These are phyloP conservation scores for Carex arenaria DNA, from an alignment of 202 grass and related monocot species.

Conservation along the genomic window DNA sequence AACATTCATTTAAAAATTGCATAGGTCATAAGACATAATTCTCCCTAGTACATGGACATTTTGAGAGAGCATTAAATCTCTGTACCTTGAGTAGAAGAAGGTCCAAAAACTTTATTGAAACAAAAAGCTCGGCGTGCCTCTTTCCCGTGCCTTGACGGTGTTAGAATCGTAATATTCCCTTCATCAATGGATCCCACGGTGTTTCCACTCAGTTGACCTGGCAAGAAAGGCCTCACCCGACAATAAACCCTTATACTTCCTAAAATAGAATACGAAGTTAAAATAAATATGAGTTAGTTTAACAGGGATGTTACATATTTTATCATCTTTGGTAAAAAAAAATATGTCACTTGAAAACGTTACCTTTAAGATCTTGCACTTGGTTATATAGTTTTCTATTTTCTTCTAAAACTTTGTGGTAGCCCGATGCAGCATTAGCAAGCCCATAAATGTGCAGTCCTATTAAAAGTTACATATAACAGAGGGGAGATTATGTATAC, in stretches of 20 bases:
- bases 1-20: constrained; percentile 26
- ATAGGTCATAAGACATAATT: constrained; percentile 5
- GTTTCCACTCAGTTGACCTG: constrained; percentile 73
- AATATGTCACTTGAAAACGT: not conserved
- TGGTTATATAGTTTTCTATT: constrained; percentile 96
- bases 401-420: constrained; percentile 98
- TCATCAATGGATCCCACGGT: constrained; percentile 75
- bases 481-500: not conserved
- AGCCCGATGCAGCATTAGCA: constrained; percentile 80
- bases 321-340: constrained; percentile 25
- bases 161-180: constrained; percentile 74
- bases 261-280: constrained; percentile 29
- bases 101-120: constrained; percentile 97
- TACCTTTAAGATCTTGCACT: constrained; percentile 99
- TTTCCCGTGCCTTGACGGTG: constrained; percentile 75
- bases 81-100: constrained; percentile 88
- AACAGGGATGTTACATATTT: not conserved
- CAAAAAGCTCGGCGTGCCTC: constrained; percentile 67
- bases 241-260: constrained; percentile 99
- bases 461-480: constrained; percentile 34
- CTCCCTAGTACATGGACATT: not conserved
- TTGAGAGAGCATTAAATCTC: constrained; percentile 7
- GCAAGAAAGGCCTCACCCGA: constrained; percentile 86
- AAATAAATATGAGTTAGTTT: constrained; percentile 14
- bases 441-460: constrained; percentile 83